Conservation (phyloP, 805 yeast genomes). For the Monosporozyma siamensis region DNA sequence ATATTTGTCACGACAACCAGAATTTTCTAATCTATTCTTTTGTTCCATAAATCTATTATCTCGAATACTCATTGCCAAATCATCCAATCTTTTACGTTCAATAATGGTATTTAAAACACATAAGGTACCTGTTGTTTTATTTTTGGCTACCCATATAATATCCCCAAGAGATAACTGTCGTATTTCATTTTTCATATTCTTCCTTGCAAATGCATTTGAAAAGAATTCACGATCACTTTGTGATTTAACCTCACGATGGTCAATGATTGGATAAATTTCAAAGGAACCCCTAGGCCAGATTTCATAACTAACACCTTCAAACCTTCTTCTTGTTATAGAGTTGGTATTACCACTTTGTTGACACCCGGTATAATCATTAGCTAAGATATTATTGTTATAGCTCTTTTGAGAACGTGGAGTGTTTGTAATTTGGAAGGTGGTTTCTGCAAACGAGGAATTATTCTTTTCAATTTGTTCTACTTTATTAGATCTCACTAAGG, state of each 20-base stretch:
- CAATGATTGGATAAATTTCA: conserved; percentile 56
- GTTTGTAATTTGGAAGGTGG: conserved; percentile 11
- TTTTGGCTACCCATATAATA: conserved; percentile 76
- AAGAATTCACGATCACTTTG: conserved; percentile 63
- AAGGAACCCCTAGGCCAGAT: conserved; percentile 56
- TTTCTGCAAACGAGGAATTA: conserved; percentile 12
- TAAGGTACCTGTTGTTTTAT: conserved; percentile 46
- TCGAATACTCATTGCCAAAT: conserved; percentile 66
- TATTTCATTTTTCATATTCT: conserved; percentile 44
- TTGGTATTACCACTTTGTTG: background rate
- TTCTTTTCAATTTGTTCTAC: background rate
- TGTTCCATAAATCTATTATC: conserved; percentile 91
- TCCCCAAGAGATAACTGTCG: conserved; percentile 74
- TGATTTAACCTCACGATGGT: conserved; percentile 74
- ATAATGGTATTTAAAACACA: conserved; percentile 74
- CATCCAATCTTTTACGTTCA: conserved; percentile 86
- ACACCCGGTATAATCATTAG: background rate
- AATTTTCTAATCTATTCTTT: conserved; percentile 59
- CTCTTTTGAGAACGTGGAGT: background rate
- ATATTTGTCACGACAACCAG: conserved; percentile 57
- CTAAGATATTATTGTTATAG: background rate
- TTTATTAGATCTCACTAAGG: conserved; percentile 7
- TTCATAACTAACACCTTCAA: conserved; percentile 22
- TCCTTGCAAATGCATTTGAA: conserved; percentile 38
- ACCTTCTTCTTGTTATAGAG: conserved; percentile 15